Conservation (phyloP, 352 stramenopile species). For the Phytophthora europaea region DNA sequence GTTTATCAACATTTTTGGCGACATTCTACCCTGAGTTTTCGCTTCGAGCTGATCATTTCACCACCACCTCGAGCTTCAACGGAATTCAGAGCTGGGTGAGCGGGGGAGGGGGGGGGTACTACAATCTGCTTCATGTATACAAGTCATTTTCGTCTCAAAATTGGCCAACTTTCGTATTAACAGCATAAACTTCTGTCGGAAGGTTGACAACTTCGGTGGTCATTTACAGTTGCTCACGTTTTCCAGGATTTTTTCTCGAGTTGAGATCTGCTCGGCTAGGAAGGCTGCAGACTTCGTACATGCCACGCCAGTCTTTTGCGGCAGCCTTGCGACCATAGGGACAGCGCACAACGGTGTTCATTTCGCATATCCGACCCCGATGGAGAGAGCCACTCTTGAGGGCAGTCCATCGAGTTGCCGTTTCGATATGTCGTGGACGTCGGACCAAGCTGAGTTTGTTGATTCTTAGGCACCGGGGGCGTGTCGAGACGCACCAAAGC, state of each 20-base stretch:
- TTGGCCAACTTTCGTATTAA: not conserved
- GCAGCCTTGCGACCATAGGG: not conserved
- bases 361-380: slow-evolving; percentile 26
- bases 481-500: slow-evolving; percentile 4
- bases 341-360: not conserved
- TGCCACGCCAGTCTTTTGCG: slow-evolving; percentile 1
- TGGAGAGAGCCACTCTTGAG: not conserved
- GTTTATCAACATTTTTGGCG: not conserved
- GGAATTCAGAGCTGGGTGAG: not conserved
- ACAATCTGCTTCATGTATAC: not conserved
- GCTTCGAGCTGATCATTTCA: not conserved
- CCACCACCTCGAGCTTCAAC: not conserved
- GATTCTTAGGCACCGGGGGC: slow-evolving; percentile 2
- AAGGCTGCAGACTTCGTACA: slow-evolving; percentile 17
- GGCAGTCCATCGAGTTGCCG: not conserved
- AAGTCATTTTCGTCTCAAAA: not conserved
- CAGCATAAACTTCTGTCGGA: no score
- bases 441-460: not conserved
- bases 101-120: no score
- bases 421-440: slow-evolving; percentile 15
- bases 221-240: slow-evolving; percentile 9
- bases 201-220: no score
- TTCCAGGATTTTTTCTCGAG: slow-evolving; percentile 14
- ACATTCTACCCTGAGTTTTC: not conserved
- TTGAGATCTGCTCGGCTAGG: not conserved